Evolutionary conservation across 208 protist genomes (phyloP).

Genomic region (Acanthamoeba rhysodes): DNA sequence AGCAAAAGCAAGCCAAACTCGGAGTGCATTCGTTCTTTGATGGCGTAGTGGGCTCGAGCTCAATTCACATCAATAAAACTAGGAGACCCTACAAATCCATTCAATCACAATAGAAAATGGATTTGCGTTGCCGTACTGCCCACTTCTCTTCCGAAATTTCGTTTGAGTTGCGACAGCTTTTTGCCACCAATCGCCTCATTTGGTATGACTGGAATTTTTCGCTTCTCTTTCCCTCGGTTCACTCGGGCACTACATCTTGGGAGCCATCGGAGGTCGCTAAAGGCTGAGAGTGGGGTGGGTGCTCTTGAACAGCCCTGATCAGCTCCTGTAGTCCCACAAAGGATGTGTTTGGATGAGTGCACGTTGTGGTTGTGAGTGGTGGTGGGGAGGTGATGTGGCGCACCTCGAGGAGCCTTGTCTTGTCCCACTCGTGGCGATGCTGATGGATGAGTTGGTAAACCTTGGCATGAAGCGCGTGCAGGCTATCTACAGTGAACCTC

Average conservation of each 20-base stretch:
- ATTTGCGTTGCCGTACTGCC: background rate
- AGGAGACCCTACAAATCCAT: background rate
- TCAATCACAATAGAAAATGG: background rate
- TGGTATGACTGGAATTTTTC: too few species aligned
- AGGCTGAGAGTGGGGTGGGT: background rate
- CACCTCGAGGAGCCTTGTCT: slow-evolving; percentile 44
- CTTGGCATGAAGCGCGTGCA: slow-evolving; percentile 70
- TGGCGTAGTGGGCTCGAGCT: background rate
- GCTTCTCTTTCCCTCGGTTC: background rate
- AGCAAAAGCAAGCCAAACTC: slow-evolving; percentile 11
- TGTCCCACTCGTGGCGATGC: slow-evolving; percentile 67
- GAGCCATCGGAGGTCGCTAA: background rate
- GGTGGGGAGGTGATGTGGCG: background rate
- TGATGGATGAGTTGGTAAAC: slow-evolving; percentile 69
- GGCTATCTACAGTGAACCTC: slow-evolving; percentile 70
- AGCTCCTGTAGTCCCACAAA: background rate
- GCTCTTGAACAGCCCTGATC: background rate
- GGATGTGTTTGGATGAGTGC: background rate
- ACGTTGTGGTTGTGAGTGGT: background rate
- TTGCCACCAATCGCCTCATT: background rate
- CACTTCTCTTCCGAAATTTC: background rate
- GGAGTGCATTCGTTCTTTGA: slow-evolving; percentile 3
- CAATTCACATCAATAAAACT: background rate
- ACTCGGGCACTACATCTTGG: background rate
- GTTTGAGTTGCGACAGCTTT: background rate